phyloP scores from a whole-genome alignment of 2,329 filamentous ascomycete species.

The Aspergillus udagawae region DNA sequence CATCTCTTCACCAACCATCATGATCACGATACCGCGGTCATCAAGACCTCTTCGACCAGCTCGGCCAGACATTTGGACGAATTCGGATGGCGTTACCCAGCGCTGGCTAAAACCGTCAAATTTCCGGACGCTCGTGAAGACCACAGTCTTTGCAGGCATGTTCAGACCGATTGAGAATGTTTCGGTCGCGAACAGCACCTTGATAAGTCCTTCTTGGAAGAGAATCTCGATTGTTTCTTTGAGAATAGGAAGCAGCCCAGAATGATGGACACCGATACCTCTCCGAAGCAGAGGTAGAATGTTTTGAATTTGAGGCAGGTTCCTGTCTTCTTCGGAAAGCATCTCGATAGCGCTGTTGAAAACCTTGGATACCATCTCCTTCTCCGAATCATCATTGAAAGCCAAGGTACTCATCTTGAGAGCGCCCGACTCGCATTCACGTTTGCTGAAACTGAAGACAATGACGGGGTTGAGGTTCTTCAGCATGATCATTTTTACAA shows the following conservation, averaged over 20 bases:
- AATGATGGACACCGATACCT: slow-evolving; percentile 96
- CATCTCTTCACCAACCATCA: slow-evolving; percentile 98
- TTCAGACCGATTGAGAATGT: slow-evolving; percentile 98
- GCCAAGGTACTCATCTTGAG: slow-evolving; percentile 79
- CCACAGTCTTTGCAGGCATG: slow-evolving; percentile 98
- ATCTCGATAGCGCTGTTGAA: slow-evolving; percentile 91
- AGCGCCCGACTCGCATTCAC: slow-evolving; percentile 88
- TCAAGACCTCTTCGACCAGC: slow-evolving; percentile 95
- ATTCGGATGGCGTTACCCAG: slow-evolving; percentile 90
- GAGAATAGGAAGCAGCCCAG: slow-evolving; percentile 86
- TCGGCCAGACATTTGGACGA: slow-evolving; percentile 97
- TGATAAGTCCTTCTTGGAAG: slow-evolving; percentile 96
- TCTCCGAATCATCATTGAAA: slow-evolving; percentile 96
- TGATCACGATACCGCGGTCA: slow-evolving; percentile 96
- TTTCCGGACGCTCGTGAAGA: slow-evolving; percentile 96
- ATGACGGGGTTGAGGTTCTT: slow-evolving; percentile 98
- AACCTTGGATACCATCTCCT: slow-evolving; percentile 88
- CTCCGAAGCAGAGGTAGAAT: slow-evolving; percentile 82
- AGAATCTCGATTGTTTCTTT: slow-evolving; percentile 99
- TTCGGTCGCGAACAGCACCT: slow-evolving; percentile 95
- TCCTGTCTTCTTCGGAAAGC: slow-evolving; percentile 84
- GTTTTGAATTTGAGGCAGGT: slow-evolving; percentile 84
- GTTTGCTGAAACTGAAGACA: slow-evolving; percentile 98
- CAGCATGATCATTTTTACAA: slow-evolving; percentile 97
- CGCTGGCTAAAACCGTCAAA: slow-evolving; percentile 79